Evolutionary conservation across 2,329 filamentous ascomycete genomes (phyloP), one percentile per base, ranked within the genome.

Genomic region (Aspergillus sergii): DNA sequence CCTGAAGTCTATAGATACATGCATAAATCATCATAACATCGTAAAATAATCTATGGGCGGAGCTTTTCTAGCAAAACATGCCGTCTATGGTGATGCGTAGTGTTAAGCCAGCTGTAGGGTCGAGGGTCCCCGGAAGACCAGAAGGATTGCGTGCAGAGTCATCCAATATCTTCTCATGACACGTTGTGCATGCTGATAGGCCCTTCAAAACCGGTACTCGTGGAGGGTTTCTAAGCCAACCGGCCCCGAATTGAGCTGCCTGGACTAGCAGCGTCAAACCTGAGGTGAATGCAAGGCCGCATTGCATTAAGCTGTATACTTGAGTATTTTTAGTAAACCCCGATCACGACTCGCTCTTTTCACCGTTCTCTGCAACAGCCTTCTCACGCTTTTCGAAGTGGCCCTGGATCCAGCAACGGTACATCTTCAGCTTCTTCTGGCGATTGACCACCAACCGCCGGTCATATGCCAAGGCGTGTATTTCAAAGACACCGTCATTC

Each of bases 401-500:
- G 5, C 78, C 80, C 65, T 82, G 80, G 64, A 82, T 76, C 75
- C 95, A 99, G 82, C 94, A 98, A 65, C 95, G 88, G 79, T 98
- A 98, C 95, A 99, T 99, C 81, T 98, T 99, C 56, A 97, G 83
- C 79, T 93, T 91, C 73, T 90, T 87, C 60, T 94, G 92, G 68
- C 95, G 88, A 77, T 99, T 99, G 61, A 99, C 93, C 60, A 99
- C 85, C 82, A 99, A 85, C 64, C 95, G 88, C 68, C 93, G 89
- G 76, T 99, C 95, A 60, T 94, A 86, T 30, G 90, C 95, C 41
- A 98, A 85, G 54, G 95, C 87, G 61, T 91, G 81, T 54, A 97
- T 81, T 56, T 93, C 87, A 71, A 98, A 93, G 1, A 76, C 76
- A 16, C 71, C 66, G 39, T 73, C 61, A 5, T 61, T 54, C 39